A percentile compares a stretch with the other conserved stretches of the same genome.
These are phyloP conservation scores for Samsoniella hepiali DNA, from an alignment of 2,329 filamentous ascomycete species.

Conservation along the genomic window DNA sequence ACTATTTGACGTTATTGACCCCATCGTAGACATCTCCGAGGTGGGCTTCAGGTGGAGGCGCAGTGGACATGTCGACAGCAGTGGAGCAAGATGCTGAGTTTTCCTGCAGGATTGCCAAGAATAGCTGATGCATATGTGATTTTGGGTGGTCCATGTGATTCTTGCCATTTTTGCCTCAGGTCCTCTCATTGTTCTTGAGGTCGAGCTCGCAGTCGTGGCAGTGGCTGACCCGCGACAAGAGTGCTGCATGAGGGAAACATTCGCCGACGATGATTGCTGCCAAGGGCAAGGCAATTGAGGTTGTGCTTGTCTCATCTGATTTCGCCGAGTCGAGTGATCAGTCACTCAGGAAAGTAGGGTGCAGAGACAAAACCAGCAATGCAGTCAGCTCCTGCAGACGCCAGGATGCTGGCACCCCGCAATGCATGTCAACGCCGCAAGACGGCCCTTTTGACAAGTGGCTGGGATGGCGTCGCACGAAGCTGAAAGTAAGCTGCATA, in stretches of 20 bases:
- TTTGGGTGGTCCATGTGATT: not conserved
- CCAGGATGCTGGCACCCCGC: not conserved
- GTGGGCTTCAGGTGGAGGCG: not conserved
- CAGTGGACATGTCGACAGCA: not conserved
- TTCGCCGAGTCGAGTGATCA: not conserved
- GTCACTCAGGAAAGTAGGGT: not conserved
- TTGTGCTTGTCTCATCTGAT: too few species aligned
- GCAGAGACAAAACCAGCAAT: not conserved
- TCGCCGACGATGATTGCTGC: too few species aligned
- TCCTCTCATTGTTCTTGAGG: too few species aligned
- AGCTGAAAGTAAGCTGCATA: constrained; percentile 8
- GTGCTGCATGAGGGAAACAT: too few species aligned
- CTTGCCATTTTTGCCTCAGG: not conserved
- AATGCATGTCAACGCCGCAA: not conserved
- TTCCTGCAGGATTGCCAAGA: not conserved
- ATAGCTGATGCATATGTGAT: not conserved
- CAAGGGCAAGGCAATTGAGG: too few species aligned
- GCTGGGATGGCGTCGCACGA: not conserved
- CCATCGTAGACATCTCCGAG: not conserved
- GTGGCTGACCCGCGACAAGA: too few species aligned
- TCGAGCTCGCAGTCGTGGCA: too few species aligned
- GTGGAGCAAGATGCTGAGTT: not conserved
- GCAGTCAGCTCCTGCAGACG: not conserved
- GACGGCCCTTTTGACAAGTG: not conserved
- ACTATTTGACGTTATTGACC: not conserved